phyloP scores from a whole-genome alignment of 352 stramenopile species.

The Pythium aristosporum region DNA sequence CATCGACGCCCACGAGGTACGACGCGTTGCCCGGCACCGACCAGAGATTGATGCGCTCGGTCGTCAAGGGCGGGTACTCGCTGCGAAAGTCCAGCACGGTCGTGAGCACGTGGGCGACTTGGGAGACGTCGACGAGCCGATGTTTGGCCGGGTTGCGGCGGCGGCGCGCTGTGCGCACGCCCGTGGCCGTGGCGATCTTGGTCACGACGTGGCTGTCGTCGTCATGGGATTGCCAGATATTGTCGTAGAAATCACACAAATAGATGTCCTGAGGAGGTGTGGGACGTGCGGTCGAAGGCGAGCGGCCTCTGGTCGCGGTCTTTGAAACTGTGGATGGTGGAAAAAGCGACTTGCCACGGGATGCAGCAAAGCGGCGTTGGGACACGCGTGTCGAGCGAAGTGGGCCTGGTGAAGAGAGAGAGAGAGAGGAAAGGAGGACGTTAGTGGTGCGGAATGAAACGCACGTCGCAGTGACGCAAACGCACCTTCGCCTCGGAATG shows the following conservation, averaged over 20 bases:
- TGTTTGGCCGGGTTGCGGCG: conserved; percentile 22
- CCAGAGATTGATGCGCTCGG: conserved; percentile 62
- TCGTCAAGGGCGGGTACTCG: conserved; percentile 41
- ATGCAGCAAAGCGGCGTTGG: conserved; percentile 12
- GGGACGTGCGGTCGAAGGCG: neutral
- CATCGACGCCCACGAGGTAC: conserved; percentile 1
- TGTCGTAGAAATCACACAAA: conserved; percentile 36
- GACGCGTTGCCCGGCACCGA: conserved; percentile 28
- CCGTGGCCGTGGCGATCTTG: conserved; percentile 21
- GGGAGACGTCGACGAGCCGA: conserved; percentile 48
- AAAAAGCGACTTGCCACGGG: conserved; percentile 1
- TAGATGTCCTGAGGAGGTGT: conserved; percentile 15
- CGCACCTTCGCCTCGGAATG: conserved; percentile 23
- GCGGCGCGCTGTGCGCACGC: conserved; percentile 21
- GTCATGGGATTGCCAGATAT: conserved; percentile 30
- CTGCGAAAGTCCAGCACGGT: conserved; percentile 67
- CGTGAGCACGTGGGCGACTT: conserved; percentile 73
- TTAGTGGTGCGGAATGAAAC: neutral
- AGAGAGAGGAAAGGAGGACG: neutral
- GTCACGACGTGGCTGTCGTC: conserved; percentile 19
- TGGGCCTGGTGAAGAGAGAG: conserved; percentile 2
- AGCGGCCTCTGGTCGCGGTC: neutral
- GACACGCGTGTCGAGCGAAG: conserved; percentile 18
- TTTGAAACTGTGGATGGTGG: neutral
- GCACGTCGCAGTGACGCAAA: neutral